Percentiles rank a stretch among this genome's conserved stretches.
Conservation (phyloP, 768 basidiomycete species). For the Kondoa subrosea region DNA sequence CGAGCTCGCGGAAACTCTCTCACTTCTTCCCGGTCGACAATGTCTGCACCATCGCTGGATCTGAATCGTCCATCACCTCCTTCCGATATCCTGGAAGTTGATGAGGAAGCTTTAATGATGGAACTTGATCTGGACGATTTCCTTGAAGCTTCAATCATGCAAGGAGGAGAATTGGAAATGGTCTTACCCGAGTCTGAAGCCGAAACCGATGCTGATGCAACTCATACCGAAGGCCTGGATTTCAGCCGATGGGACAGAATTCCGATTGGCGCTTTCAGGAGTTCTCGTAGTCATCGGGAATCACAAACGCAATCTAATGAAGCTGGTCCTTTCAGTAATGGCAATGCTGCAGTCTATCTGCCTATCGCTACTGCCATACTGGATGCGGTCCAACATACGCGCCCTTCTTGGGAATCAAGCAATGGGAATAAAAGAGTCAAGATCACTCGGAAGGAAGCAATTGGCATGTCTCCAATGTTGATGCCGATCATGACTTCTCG, state of each 20-base stretch:
- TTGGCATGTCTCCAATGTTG: constrained; percentile 2
- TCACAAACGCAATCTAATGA: background rate
- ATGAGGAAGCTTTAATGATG: constrained; percentile 3
- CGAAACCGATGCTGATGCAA: constrained; percentile 11
- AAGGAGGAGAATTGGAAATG: background rate
- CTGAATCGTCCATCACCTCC: background rate
- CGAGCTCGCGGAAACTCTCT: background rate
- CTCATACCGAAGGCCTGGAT: constrained; percentile 18
- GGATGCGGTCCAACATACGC: background rate
- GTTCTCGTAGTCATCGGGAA: background rate
- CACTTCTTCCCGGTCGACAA: constrained; percentile 22
- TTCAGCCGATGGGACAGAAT: constrained; percentile 25
- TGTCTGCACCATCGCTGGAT: constrained; percentile 17
- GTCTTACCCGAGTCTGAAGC: constrained; percentile 21
- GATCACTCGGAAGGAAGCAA: constrained; percentile 4
- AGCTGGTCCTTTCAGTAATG: background rate
- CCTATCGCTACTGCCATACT: background rate
- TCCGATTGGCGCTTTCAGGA: constrained; percentile 27
- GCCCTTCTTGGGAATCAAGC: background rate
- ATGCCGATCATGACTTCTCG: background rate
- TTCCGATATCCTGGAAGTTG: constrained; percentile 11
- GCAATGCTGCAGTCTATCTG: background rate
- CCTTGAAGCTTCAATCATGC: constrained; percentile 6
- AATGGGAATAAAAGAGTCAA: background rate
- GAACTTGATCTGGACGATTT: constrained; percentile 15